Evolutionary conservation across 2,329 filamentous ascomycete species (phyloP).

Genomic region (Emmonsiellopsis sp.): DNA sequence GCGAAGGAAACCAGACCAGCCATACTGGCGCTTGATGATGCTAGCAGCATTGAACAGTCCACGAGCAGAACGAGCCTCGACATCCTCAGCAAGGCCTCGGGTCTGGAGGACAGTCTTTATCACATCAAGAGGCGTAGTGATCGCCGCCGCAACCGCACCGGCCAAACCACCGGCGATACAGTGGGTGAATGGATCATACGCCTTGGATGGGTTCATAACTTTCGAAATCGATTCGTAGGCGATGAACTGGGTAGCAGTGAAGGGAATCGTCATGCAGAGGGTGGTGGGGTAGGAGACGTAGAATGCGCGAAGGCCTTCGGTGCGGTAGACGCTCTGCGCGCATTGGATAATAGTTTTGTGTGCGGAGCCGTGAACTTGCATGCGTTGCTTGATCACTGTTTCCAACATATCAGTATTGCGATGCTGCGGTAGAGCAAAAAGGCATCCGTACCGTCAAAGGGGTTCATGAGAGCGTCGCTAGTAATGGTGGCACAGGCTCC

Average conservation of each 20-base stretch:
- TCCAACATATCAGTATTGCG: constrained; percentile 4
- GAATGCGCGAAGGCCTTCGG: constrained; percentile 83
- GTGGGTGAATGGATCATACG: constrained; percentile 88
- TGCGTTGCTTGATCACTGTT: constrained; percentile 95
- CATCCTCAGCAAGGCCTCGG: constrained; percentile 70
- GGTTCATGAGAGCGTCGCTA: constrained; percentile 98
- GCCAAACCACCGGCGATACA: constrained; percentile 87
- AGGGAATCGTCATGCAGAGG: constrained; percentile 95
- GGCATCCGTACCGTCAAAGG: constrained; percentile 73
- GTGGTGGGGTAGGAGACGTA: constrained; percentile 98
- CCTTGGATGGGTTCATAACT: constrained; percentile 68
- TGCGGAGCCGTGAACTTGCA: constrained; percentile 95
- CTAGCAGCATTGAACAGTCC: constrained; percentile 70
- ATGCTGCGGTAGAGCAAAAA: background rate
- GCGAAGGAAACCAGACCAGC: constrained; percentile 81
- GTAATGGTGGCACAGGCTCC: constrained; percentile 93
- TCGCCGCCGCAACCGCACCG: constrained; percentile 82
- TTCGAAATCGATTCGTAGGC: constrained; percentile 97
- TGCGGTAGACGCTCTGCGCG: constrained; percentile 75
- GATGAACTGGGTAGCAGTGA: constrained; percentile 93
- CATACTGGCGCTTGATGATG: constrained; percentile 76
- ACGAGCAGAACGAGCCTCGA: constrained; percentile 75
- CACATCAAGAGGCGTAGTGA: constrained; percentile 94
- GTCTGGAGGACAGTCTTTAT: constrained; percentile 98
- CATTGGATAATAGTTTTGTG: constrained; percentile 84